These are phyloP conservation scores for Cryptosporidium parvum DNA, from an alignment of 169 alveolate species.

Conservation along the genomic window DNA sequence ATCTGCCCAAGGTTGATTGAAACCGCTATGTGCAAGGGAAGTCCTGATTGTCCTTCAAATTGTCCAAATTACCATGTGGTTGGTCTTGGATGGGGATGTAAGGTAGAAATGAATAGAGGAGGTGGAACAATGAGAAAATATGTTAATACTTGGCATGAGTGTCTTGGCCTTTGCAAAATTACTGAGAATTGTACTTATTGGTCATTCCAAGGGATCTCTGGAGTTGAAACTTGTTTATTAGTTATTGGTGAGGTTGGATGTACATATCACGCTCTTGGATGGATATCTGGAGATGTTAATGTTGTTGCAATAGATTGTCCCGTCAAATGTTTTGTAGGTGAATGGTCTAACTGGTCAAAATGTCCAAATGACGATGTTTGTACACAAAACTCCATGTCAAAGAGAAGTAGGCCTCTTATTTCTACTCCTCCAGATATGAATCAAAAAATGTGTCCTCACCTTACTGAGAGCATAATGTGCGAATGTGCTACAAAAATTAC, in stretches of 20 bases:
- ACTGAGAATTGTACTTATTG: constrained; percentile 68
- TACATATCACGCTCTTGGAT: constrained; percentile 70
- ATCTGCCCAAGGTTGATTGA: constrained; percentile 62
- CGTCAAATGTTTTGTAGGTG: constrained; percentile 71
- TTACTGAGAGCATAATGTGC: constrained; percentile 50
- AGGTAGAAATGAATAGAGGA: constrained; percentile 68
- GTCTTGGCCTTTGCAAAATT: constrained; percentile 61
- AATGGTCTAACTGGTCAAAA: constrained; percentile 58
- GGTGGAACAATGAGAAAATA: constrained; percentile 75
- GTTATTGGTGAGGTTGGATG: constrained; percentile 76
- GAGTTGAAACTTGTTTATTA: constrained; percentile 57
- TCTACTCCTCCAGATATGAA: constrained; percentile 77
- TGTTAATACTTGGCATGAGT: constrained; percentile 73
- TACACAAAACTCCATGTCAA: constrained; percentile 56
- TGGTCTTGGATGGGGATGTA: constrained; percentile 76
- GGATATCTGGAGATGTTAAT: constrained; percentile 72
- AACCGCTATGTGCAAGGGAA: constrained; percentile 75
- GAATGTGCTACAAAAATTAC: constrained; percentile 28
- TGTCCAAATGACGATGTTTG: constrained; percentile 50
- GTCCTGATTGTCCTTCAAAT: constrained; percentile 62
- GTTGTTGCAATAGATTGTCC: constrained; percentile 75
- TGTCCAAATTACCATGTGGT: constrained; percentile 74
- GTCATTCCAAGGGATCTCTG: constrained; percentile 74
- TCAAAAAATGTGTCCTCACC: constrained; percentile 59
- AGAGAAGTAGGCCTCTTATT: constrained; percentile 66